A percentile compares a stretch with the other conserved stretches of the same genome.
Conservation (phyloP, 1,284 basidiomycete species). For the Ustilago vetiveriae region DNA sequence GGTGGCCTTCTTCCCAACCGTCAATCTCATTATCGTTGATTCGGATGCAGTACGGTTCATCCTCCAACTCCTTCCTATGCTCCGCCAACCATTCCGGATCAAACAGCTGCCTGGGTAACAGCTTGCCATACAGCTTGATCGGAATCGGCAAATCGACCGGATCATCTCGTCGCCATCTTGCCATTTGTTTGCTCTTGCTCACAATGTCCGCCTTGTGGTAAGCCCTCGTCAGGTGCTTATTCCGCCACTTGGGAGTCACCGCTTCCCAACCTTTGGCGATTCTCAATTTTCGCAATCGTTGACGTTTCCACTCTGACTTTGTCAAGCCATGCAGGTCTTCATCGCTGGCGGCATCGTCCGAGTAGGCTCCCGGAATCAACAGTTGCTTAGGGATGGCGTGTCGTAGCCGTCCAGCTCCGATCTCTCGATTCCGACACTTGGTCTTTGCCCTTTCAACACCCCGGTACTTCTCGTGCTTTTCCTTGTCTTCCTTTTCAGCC, state of each 20-base stretch:
- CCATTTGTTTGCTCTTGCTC: slow-evolving; percentile 53
- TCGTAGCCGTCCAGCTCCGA: slow-evolving; percentile 38
- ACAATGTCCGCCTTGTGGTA: slow-evolving; percentile 53
- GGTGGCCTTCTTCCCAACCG: slow-evolving; percentile 46
- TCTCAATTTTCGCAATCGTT: slow-evolving; percentile 44
- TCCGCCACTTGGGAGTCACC: slow-evolving; percentile 52
- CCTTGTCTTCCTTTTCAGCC: slow-evolving; percentile 53
- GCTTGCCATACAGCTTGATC: slow-evolving; percentile 47
- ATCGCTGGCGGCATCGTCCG: slow-evolving; percentile 55
- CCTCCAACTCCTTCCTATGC: slow-evolving; percentile 40
- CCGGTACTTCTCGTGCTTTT: slow-evolving; percentile 51
- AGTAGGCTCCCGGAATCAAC: slow-evolving; percentile 50
- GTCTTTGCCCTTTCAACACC: slow-evolving; percentile 51
- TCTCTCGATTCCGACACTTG: slow-evolving; percentile 51
- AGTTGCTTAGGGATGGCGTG: slow-evolving; percentile 51
- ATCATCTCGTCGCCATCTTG: slow-evolving; percentile 49
- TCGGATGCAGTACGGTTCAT: slow-evolving; percentile 48
- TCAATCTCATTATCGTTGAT: slow-evolving; percentile 48
- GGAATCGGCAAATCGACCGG: slow-evolving; percentile 52
- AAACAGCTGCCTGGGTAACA: slow-evolving; percentile 43
- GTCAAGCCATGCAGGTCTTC: slow-evolving; percentile 54
- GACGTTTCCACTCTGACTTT: slow-evolving; percentile 47
- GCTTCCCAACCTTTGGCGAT: slow-evolving; percentile 53
- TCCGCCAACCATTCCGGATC: slow-evolving; percentile 48
- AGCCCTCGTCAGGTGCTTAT: slow-evolving; percentile 48